Evolutionary conservation across 2,329 filamentous ascomycete species (phyloP).

Genomic region (Hansfordia pulvinata): DNA sequence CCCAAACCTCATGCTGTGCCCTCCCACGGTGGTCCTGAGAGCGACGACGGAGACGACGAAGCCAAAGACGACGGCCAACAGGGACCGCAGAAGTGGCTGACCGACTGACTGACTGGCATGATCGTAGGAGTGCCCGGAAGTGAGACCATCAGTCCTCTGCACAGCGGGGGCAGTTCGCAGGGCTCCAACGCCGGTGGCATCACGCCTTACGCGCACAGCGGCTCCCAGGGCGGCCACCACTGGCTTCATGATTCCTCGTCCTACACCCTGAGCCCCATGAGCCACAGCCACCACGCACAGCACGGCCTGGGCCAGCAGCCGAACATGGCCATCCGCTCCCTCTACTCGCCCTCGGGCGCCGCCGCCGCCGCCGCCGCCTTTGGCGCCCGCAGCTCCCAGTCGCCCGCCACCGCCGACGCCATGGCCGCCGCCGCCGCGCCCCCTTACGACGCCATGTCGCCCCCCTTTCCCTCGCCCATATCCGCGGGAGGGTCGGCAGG

Average conservation of each 20-base stretch:
- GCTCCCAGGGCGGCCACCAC: slow-evolving; percentile 43
- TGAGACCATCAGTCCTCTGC: slow-evolving; percentile 48
- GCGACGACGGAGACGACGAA: too few relatives aligned
- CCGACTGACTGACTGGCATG: slow-evolving; percentile 10
- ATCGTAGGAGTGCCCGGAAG: slow-evolving; percentile 30
- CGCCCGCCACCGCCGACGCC: slow-evolving; percentile 44
- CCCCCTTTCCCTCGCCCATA: slow-evolving; percentile 49
- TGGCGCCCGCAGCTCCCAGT: slow-evolving; percentile 38
- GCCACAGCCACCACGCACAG: slow-evolving; percentile 34
- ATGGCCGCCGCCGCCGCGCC: slow-evolving; percentile 47
- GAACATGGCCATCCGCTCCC: slow-evolving; percentile 15
- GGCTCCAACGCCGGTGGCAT: slow-evolving; percentile 38
- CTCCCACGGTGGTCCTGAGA: too few relatives aligned
- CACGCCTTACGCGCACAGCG: slow-evolving; percentile 41
- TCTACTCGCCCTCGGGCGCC: slow-evolving; percentile 19
- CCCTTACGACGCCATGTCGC: slow-evolving; percentile 53
- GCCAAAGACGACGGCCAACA: slow-evolving; percentile 4
- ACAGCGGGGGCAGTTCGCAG: slow-evolving; percentile 43
- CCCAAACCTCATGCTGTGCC: too few relatives aligned
- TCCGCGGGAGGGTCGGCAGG: slow-evolving; percentile 32
- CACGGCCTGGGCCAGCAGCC: slow-evolving; percentile 29
- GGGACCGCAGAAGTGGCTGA: slow-evolving; percentile 25
- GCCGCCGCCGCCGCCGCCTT: slow-evolving; percentile 30
- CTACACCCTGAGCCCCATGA: slow-evolving; percentile 43
- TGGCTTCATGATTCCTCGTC: slow-evolving; percentile 35